Evolutionary conservation across 2,329 filamentous ascomycete species (phyloP), one percentile per base, ranked within the genome.

Genomic region (Elsinoe necatrix): DNA sequence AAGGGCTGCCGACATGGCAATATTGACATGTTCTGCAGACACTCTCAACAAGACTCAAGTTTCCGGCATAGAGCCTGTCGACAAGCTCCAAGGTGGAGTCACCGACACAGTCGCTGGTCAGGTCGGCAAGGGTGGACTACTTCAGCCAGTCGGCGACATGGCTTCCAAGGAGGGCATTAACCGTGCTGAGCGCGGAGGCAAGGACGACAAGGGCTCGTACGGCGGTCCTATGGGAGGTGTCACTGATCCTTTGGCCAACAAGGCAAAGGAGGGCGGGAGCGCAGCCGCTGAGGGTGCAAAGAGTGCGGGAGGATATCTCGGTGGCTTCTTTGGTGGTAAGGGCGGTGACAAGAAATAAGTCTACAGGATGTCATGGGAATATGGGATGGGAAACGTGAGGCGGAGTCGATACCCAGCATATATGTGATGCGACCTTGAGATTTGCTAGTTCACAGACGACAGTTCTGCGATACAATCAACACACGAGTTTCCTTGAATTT

Each of bases 71-170:
- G 69, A 80, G 16, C 83, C 85, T 68, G 78, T 87, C 71, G 81
- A 87, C 71, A 81, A 73, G 42, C 75, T 87, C 34, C 84, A 89
- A 70, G 84, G 86, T 68, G 80, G 78, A 65, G 78, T 85, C 31
- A 73, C 87, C 73, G 74, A 77, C 69, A 75, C 84, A 55, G 83
- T 79, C 7, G 74, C 77, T 1, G 79, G 80, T 31, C 84, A 87
- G 63, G 69, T 89, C 23, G 85, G 85, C 43, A 79, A 87, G 63
- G 85, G 83, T 59, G 86, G 86, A 0, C 69, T 87, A 1, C 75
- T 80, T 1, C 79, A 85, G 64, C 83, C 83, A 4, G 68, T 84
- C 54, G 84, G 84, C 59, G 82, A 87, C 66, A 54, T 78, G 2
- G 65, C 75, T 1, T 84, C 80, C 20, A 83, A 81, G 64, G 83